Percentiles rank a stretch among this genome's conserved stretches.
These are phyloP conservation scores for Plasmopara viticola DNA, from an alignment of 352 stramenopile species.

Conservation along the genomic window DNA sequence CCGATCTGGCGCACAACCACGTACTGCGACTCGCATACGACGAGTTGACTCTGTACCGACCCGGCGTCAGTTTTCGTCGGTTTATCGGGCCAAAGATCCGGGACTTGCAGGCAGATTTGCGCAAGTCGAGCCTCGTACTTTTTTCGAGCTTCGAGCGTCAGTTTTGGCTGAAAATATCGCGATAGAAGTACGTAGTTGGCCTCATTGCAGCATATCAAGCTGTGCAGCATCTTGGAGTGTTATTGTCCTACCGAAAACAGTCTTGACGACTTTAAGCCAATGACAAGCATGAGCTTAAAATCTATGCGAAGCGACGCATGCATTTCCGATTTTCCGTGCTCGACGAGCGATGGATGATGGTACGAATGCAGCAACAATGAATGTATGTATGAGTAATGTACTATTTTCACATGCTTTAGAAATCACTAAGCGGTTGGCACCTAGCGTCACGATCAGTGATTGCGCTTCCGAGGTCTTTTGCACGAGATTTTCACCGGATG, in stretches of 20 bases:
- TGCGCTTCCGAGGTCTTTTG: conserved; percentile 87
- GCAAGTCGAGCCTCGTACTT: conserved; percentile 48
- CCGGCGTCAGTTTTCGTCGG: conserved; percentile 12
- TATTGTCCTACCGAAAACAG: too few species aligned
- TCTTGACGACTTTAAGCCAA: conserved; percentile 6
- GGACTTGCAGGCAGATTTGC: conserved; percentile 34
- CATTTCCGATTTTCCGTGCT: conserved; percentile 27
- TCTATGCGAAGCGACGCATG: conserved; percentile 13
- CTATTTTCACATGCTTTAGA: conserved; percentile 10
- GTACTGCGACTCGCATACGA: conserved; percentile 50
- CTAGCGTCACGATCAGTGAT: conserved; percentile 82
- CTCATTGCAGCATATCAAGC: conserved; percentile 56
- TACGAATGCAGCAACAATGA: neutral
- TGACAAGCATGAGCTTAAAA: neutral
- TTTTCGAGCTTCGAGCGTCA: conserved; percentile 38
- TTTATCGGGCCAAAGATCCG: conserved; percentile 26
- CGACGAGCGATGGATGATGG: conserved; percentile 21
- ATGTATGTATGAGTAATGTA: neutral
- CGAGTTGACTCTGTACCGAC: conserved; percentile 27
- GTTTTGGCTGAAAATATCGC: conserved; percentile 50
- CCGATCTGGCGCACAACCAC: conserved; percentile 53
- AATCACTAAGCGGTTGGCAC: conserved; percentile 60
- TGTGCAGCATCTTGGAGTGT: conserved; percentile 46
- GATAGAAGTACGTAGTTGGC: conserved; percentile 61
- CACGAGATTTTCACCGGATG: conserved; percentile 80